Base-by-base conservation (phyloP, 2,329 filamentous ascomycete genomes). In the Neonectria coccinea region DNA sequence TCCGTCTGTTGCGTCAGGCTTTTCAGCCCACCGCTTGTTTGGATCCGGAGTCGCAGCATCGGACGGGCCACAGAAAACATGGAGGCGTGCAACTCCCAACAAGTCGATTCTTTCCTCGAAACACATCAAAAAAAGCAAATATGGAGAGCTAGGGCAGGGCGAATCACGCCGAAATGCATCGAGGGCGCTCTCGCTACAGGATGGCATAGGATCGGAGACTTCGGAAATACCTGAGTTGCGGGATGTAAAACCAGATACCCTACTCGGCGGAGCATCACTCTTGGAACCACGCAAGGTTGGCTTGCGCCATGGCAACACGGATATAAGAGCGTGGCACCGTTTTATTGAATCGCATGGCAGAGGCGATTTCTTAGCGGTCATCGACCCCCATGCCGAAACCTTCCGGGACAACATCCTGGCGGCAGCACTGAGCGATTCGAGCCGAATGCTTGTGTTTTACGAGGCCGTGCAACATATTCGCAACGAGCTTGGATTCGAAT, bases 401-500 rank as follows among this genome's bases (percentile, higher is more conserved):
- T 59, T 79, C 27, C 74, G 78, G 14, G 73, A 78, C 33, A 66
- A 67, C 16, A 70, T 80, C 12, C 56, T 81, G 25, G 64, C 65
- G 9, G 74, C 75, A 29, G 75, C 77, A 16, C 56, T 80, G 29
- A 56, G 64, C 14, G 55, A 73, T 18, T 65, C 74, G 33, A 57
- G 52, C 11, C 72, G 74, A 39, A 71, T 78, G 54, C 58, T 67
- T 10, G 51, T 67, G 22, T 61, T 79, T 42, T 70, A 77, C 55
- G 51, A 62, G n/a, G 66, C 72, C 27, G 76, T 73, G 4, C 62
- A 72, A 39, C 52, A 70, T 74, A 80, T 88, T 59, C 72, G 75
- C 31, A 71, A 76, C 3, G 64, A 76, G 2, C 76, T 81, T 54
- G 67, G 73, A 31, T 79, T 80, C 12, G 74, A 73, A 44, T 88